Percentiles rank a stretch among this genome's conserved stretches.
Conservation (phyloP, 441 rosid species). For the Erodium moschatum region DNA sequence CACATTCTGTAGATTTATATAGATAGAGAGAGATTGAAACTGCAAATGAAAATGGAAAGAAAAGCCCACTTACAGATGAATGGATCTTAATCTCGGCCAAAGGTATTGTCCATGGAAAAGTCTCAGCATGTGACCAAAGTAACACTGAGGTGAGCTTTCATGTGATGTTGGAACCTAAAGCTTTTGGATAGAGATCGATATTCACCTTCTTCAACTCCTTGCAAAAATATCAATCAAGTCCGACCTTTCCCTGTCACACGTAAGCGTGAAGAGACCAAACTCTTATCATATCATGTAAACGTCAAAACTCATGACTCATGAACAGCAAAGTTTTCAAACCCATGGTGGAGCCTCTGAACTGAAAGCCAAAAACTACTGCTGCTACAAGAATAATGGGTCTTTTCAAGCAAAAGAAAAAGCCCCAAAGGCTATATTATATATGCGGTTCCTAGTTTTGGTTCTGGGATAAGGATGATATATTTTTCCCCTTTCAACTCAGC, state of each 20-base stretch:
- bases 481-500: neutral
- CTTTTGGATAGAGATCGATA: conserved; percentile 3
- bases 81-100: neutral
- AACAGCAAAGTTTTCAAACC: conserved; percentile 6
- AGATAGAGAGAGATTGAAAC: neutral
- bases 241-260: conserved; percentile 25
- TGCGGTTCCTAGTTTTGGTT: conserved; percentile 8
- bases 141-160: conserved; percentile 10
- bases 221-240: conserved; percentile 30
- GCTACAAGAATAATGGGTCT: neutral
- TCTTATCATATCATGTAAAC: conserved; percentile 24
- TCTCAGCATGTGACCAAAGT: conserved; percentile 10
- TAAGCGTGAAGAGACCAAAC: conserved; percentile 54
- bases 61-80: neutral
- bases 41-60: neutral
- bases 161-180: conserved; percentile 15
- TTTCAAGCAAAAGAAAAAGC: neutral
- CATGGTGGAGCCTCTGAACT: conserved; percentile 5
- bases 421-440: conserved; percentile 1
- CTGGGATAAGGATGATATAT: conserved; percentile 6
- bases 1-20: neutral
- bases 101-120: neutral
- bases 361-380: neutral
- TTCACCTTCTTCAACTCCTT: conserved; percentile 6
- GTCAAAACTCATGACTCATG: conserved; percentile 9